Percentiles rank a stretch among this genome's conserved stretches.
phyloP scores from a whole-genome alignment of 176 grass and related monocot genomes.

The Tuctoria greenei region DNA sequence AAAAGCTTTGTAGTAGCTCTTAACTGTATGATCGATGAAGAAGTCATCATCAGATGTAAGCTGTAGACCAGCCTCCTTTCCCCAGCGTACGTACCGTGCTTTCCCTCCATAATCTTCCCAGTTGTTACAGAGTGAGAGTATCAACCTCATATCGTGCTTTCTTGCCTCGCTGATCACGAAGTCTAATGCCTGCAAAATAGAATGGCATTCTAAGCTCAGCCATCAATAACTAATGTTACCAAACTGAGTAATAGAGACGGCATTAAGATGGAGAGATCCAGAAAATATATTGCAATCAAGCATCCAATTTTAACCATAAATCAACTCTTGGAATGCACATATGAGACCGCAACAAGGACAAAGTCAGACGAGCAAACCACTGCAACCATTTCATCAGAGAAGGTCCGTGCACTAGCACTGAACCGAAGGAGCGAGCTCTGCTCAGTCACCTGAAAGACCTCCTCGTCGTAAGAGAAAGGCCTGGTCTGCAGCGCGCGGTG shows the following conservation, averaged over 20 bases:
- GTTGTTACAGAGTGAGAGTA: slow-evolving; percentile 58
- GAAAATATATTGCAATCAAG: not conserved
- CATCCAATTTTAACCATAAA: not conserved
- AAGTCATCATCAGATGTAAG: slow-evolving; percentile 69
- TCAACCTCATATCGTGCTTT: slow-evolving; percentile 46
- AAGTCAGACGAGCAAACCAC: too few species aligned
- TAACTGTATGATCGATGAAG: slow-evolving; percentile 65
- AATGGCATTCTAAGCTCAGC: not conserved
- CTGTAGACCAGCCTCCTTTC: slow-evolving; percentile 49
- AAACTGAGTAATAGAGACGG: not conserved
- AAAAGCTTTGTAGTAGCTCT: slow-evolving; percentile 83
- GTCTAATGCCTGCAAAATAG: slow-evolving; percentile 47
- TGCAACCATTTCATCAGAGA: slow-evolving; percentile 34
- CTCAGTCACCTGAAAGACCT: slow-evolving; percentile 75
- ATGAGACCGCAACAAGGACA: too few species aligned
- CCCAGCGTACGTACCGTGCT: slow-evolving; percentile 69
- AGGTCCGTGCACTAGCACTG: not conserved
- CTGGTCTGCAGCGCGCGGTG: slow-evolving; percentile 66
- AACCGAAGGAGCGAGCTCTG: not conserved
- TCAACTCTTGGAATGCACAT: not conserved
- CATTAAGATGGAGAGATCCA: not conserved
- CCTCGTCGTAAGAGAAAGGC: slow-evolving; percentile 57
- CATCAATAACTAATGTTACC: not conserved
- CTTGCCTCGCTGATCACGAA: slow-evolving; percentile 78
- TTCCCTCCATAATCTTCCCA: slow-evolving; percentile 84